These are phyloP conservation scores for Cryptococcus neoformans DNA, from an alignment of 1,284 basidiomycete genomes.

Conservation along the genomic window DNA sequence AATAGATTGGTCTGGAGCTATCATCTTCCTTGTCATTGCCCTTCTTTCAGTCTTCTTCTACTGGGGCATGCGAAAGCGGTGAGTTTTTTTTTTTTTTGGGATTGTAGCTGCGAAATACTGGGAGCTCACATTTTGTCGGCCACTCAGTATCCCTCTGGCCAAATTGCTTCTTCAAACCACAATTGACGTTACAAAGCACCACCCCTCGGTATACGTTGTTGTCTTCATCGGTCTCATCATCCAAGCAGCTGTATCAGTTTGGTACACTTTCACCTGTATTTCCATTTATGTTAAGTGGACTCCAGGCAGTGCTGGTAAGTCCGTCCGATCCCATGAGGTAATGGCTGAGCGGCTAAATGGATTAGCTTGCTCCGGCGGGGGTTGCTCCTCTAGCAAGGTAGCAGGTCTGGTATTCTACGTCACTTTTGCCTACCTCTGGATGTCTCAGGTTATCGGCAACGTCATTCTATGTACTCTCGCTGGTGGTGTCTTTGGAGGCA, in stretches of 20 bases:
- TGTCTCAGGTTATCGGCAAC: constrained; percentile 68
- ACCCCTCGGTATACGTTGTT: constrained; percentile 75
- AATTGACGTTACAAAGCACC: constrained; percentile 78
- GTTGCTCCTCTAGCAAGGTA: constrained; percentile 58
- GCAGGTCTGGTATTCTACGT: constrained; percentile 72
- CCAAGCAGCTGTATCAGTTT: constrained; percentile 68
- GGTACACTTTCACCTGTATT: constrained; percentile 39
- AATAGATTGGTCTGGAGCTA: constrained; percentile 54
- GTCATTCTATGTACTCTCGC: constrained; percentile 75
- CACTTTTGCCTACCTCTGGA: constrained; percentile 80
- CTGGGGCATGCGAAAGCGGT: constrained; percentile 46
- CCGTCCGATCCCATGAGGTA: not conserved
- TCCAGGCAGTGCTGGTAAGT: constrained; percentile 64
- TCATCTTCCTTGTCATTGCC: constrained; percentile 67
- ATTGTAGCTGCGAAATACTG: constrained; percentile 49
- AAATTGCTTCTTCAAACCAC: constrained; percentile 69
- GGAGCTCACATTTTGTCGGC: constrained; percentile 46
- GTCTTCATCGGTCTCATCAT: constrained; percentile 66
- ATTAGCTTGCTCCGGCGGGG: constrained; percentile 18
- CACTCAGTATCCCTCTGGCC: constrained; percentile 66
- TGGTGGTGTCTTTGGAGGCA: constrained; percentile 60
- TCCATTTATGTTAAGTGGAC: constrained; percentile 71
- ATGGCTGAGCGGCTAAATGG: not conserved
- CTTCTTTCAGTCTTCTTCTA: constrained; percentile 75
- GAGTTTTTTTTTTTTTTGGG: constrained; percentile 3